Evolutionary conservation across 2,329 filamentous ascomycete genomes (phyloP), one percentile per base, ranked within the genome.

Genomic region (Cercospora beticola): DNA sequence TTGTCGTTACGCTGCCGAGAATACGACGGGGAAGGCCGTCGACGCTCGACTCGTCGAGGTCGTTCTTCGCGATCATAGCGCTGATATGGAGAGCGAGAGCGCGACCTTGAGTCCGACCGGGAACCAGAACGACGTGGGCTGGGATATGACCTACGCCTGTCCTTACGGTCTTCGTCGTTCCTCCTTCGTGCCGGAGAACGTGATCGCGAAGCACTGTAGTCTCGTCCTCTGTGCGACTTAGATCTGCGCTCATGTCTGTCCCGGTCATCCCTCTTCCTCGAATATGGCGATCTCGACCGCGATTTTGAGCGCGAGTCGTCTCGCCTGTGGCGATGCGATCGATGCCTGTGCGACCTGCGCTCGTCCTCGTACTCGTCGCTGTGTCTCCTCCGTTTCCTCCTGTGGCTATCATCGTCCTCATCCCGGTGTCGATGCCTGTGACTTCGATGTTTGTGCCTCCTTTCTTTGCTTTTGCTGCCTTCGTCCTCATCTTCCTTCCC

Each of bases 131-230:
- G 74, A 26, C 72, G 73, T 10, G 78, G 78, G 58, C 77, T 77
- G 10, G 78, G 76, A 36, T 79, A 79, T 18, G 77, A 78, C 46
- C 71, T 71, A 31, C 76, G 71, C 14, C 76, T 75, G 18, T 77
- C 72, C 60, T 66, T 70, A 61, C 76, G 77, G 46, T 74, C 76
- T 46, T 78, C 74, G n/a, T 76, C 69, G 33, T 79, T 76, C 18
- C 78, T 71, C 58, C 77, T 76, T 28, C 79, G 76, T 40, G 78
- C 79, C 36, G 80, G 81, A 3, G 81, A 82, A 43, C 80, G 79
- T 8, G 80, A 80, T 67, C 79, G 75, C 9, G 71, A 74, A 18
- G 68, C 68, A 36, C 74, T 75, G 68, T 74, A 68, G 26, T 73
- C 73, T 31, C 74, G 74, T n/a, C 74, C 72, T 58, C 74, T 66